These are phyloP conservation scores for Emmonsia crescens DNA, from an alignment of 2,329 filamentous ascomycete species.

Conservation along the genomic window DNA sequence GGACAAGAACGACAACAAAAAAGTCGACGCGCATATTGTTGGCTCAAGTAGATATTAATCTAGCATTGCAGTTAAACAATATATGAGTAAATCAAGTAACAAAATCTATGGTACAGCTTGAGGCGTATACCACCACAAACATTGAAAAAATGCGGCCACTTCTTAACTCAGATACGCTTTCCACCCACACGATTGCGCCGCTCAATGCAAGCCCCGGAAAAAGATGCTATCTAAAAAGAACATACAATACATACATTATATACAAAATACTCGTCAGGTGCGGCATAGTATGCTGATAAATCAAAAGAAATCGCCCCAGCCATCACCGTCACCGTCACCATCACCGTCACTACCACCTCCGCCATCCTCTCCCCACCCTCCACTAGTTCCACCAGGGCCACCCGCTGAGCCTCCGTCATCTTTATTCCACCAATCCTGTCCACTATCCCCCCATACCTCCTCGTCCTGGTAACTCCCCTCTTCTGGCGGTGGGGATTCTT, in stretches of 20 bases:
- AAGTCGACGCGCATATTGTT: neutral
- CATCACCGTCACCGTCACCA: conserved; percentile 12
- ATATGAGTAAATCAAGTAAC: neutral
- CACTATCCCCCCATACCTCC: conserved; percentile 24
- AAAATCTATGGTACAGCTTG: neutral
- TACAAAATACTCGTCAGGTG: neutral
- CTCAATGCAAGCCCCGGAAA: neutral
- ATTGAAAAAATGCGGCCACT: too few species aligned
- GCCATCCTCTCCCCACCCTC: conserved; percentile 20
- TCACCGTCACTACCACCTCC: conserved; percentile 20
- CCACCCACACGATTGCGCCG: neutral
- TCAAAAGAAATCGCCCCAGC: neutral
- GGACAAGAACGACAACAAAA: neutral
- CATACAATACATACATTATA: neutral
- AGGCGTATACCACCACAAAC: neutral
- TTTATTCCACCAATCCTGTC: conserved; percentile 16
- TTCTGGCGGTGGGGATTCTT: neutral
- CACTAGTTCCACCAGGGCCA: conserved; percentile 16
- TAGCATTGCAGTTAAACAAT: neutral
- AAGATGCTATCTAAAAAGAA: neutral
- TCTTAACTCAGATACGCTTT: neutral
- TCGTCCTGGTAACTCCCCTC: conserved; percentile 14
- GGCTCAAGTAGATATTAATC: neutral
- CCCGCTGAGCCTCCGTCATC: conserved; percentile 19
- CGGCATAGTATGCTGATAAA: neutral